phyloP scores from a whole-genome alignment of 1,284 basidiomycete species.

The Termitomyces sp. region DNA sequence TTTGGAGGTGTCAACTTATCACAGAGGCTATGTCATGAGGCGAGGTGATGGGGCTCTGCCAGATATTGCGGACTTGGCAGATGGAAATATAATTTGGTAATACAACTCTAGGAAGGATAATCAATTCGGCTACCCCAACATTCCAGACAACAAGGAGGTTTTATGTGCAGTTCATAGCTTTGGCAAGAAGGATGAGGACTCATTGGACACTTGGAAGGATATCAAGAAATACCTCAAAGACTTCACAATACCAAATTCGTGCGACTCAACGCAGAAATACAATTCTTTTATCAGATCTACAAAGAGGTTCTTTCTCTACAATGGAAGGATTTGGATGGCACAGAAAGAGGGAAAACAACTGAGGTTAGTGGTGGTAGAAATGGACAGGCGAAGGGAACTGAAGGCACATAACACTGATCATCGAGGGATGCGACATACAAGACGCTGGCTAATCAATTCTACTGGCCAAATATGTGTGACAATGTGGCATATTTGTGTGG shows the following conservation, averaged over 20 bases:
- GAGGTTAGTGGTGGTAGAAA: conserved; percentile 16
- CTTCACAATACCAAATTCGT: neutral
- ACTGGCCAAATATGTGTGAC: neutral
- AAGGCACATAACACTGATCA: conserved; percentile 23
- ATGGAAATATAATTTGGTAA: no score
- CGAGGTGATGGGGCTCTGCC: no score
- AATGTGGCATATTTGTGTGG: neutral
- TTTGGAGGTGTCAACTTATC: no score
- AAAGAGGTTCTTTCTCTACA: neutral
- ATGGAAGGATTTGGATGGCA: neutral
- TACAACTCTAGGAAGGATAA: no score
- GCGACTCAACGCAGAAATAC: no score
- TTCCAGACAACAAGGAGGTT: neutral
- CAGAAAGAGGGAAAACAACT: conserved; percentile 4
- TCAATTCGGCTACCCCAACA: no score
- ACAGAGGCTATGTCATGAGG: no score
- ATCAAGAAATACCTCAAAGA: neutral
- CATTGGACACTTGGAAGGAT: neutral
- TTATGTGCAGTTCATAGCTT: neutral
- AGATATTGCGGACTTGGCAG: no score
- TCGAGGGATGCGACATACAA: conserved; percentile 24
- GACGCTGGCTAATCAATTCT: conserved; percentile 19
- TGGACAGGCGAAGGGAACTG: conserved; percentile 6
- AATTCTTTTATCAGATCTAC: neutral
- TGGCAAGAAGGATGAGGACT: neutral